Conservation (phyloP, 2,329 filamentous ascomycete species). For the Hypoxylon sp. region DNA sequence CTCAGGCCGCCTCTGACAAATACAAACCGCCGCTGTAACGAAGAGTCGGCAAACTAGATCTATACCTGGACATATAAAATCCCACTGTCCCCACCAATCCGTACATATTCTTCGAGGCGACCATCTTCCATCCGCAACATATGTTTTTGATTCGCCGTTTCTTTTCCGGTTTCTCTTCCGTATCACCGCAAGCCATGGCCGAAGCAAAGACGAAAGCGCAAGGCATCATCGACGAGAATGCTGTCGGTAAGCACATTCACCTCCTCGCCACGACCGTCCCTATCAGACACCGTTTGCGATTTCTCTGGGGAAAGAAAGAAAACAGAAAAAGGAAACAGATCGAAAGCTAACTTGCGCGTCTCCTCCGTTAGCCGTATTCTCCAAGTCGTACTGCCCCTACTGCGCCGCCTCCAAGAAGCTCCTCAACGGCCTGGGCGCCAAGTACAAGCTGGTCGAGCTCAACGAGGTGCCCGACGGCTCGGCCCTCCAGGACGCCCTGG, state of each 20-base stretch:
- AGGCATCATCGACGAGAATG: conserved; percentile 86
- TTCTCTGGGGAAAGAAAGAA: background rate
- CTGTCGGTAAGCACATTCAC: conserved; percentile 69
- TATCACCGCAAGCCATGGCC: conserved; percentile 76
- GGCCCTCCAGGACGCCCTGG: conserved; percentile 83
- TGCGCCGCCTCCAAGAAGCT: conserved; percentile 81
- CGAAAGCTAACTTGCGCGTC: conserved; percentile 20
- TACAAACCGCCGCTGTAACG: conserved; percentile 10
- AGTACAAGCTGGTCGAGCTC: conserved; percentile 80
- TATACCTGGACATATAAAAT: background rate
- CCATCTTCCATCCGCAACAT: conserved; percentile 1
- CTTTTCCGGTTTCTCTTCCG: conserved; percentile 71
- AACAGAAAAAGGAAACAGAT: background rate
- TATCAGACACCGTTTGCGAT: background rate
- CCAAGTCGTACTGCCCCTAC: conserved; percentile 96
- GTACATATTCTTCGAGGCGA: conserved; percentile 24
- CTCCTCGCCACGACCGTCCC: background rate
- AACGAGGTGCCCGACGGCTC: conserved; percentile 83
- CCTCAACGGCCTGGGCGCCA: conserved; percentile 73
- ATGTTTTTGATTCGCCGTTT: conserved; percentile 77
- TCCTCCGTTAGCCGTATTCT: conserved; percentile 79
- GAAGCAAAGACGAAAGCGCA: conserved; percentile 85
- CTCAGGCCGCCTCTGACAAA: conserved; percentile 19
- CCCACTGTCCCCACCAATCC: background rate
- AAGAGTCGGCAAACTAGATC: conserved; percentile 15